Evolutionary conservation across 2,329 filamentous ascomycete species (phyloP).

Genomic region (Pseudocercospora cruenta): DNA sequence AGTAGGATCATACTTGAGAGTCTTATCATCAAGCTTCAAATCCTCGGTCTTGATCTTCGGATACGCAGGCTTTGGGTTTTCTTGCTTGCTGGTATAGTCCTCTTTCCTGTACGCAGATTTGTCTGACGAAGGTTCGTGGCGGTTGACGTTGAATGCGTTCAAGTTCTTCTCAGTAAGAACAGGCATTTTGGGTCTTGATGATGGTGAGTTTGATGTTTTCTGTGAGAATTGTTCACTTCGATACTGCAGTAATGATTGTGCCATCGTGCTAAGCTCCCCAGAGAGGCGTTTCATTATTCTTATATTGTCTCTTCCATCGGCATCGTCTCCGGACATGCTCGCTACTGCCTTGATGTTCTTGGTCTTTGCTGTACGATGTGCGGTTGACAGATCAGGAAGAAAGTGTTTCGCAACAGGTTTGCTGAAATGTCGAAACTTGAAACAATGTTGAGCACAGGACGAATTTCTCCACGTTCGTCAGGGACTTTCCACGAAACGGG

Average conservation of each 20-base stretch:
- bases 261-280: neutral
- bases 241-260: neutral
- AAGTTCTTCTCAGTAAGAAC: neutral
- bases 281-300: neutral
- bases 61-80: neutral
- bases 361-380: neutral
- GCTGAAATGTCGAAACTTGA: neutral
- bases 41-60: neutral
- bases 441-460: neutral
- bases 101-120: neutral
- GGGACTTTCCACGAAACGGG: neutral
- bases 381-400: neutral
- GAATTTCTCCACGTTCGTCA: neutral
- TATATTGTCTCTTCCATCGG: neutral
- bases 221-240: neutral
- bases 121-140: neutral
- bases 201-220: neutral
- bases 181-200: neutral
- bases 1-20: neutral
- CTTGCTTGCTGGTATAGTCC: neutral
- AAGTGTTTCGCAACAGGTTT: neutral
- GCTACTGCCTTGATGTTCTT: neutral
- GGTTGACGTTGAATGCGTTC: neutral
- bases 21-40: neutral
- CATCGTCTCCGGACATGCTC: neutral